phyloP scores from a whole-genome alignment of 164 flowering plant species.

The Magnolia kwangsiensis region DNA sequence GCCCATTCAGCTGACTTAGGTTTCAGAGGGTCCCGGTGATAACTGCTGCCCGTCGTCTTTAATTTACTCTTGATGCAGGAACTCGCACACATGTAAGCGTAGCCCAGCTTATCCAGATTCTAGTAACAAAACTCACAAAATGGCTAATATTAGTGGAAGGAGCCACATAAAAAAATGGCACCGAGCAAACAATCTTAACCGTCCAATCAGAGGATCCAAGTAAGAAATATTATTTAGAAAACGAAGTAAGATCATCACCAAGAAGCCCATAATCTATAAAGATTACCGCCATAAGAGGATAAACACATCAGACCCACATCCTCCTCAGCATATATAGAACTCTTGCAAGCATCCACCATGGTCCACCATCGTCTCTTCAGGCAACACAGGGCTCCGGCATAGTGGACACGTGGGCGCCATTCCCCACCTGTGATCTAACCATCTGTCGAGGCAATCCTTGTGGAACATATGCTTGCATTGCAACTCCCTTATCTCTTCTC shows the following conservation, averaged over 20 bases:
- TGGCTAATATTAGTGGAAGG: too few relatives aligned
- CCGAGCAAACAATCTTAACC: too few relatives aligned
- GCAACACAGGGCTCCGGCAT: conserved; percentile 7
- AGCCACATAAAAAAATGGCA: too few relatives aligned
- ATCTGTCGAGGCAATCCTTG: conserved; percentile 12
- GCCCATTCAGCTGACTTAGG: too few relatives aligned
- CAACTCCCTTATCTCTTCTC: conserved; percentile 8
- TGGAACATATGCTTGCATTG: conserved; percentile 12
- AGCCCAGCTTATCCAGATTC: too few relatives aligned
- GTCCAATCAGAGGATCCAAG: too few relatives aligned
- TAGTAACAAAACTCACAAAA: too few relatives aligned
- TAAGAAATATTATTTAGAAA: too few relatives aligned
- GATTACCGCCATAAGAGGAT: background rate
- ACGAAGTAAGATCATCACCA: background rate
- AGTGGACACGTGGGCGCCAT: background rate
- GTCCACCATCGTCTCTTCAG: conserved; percentile 1
- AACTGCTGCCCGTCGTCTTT: too few relatives aligned
- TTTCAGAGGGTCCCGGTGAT: too few relatives aligned
- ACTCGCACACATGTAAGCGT: too few relatives aligned
- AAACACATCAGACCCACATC: background rate
- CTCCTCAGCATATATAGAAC: background rate
- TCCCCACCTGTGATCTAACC: background rate
- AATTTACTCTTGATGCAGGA: too few relatives aligned
- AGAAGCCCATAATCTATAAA: background rate
- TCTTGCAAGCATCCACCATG: background rate